Conservation (phyloP, 345 rosid species). For the Acer campestre region DNA sequence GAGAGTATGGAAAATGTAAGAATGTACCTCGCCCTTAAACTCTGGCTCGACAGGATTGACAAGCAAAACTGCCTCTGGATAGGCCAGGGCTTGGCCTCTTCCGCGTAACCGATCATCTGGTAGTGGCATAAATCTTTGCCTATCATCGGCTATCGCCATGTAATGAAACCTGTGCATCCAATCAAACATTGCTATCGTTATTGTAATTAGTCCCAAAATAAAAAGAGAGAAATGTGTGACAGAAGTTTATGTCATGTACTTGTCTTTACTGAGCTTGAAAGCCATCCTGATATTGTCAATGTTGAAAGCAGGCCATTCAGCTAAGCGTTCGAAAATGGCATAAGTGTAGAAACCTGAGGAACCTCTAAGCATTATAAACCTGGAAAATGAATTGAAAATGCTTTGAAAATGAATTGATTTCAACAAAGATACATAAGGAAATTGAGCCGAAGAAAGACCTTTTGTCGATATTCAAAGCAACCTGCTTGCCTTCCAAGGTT, state of each 20-base stretch:
- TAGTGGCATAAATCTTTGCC: constrained; percentile 84
- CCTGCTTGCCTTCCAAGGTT: constrained; percentile 45
- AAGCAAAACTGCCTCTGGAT: constrained; percentile 85
- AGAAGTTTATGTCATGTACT: constrained; percentile 32
- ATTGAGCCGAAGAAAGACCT: constrained; percentile 32
- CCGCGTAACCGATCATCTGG: constrained; percentile 77
- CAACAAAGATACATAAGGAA: background rate
- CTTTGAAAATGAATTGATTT: background rate
- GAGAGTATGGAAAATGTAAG: background rate
- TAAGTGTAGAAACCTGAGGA: constrained; percentile 84
- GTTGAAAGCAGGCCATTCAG: constrained; percentile 84
- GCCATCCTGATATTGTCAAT: constrained; percentile 75
- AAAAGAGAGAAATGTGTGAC: background rate
- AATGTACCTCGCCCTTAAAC: constrained; percentile 83
- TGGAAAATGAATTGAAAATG: constrained; percentile 24
- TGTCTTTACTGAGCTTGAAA: constrained; percentile 78
- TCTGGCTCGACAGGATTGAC: constrained; percentile 71
- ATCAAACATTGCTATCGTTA: background rate
- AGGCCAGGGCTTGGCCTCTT: constrained; percentile 65
- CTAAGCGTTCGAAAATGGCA: constrained; percentile 67
- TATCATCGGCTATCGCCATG: constrained; percentile 79
- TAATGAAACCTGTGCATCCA: constrained; percentile 69
- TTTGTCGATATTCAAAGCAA: constrained; percentile 67
- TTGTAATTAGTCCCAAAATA: background rate
- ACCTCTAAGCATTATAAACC: constrained; percentile 77